A percentile compares a stretch with the other conserved stretches of the same genome.
Conservation (phyloP, 306 rosid species). For the Prunus campanulata region DNA sequence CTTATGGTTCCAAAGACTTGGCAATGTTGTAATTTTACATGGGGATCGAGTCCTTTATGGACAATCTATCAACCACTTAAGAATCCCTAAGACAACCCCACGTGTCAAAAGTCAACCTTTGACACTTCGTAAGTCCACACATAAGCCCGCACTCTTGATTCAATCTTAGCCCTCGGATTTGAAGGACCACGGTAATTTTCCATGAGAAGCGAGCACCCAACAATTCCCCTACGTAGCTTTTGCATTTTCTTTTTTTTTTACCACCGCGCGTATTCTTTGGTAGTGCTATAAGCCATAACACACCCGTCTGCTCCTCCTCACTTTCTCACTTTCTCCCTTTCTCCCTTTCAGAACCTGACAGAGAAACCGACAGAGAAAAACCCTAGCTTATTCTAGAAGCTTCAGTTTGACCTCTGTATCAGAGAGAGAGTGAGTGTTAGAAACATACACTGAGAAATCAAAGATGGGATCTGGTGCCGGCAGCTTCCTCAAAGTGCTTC, state of each 20-base stretch:
- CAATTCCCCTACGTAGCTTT: background rate
- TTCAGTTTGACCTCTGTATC: conserved; percentile 3
- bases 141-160: background rate
- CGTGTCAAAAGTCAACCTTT: background rate
- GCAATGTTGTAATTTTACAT: too few species aligned
- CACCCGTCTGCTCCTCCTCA: background rate
- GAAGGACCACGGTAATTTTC: background rate
- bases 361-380: background rate
- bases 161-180: background rate
- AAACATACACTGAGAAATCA: conserved; percentile 14
- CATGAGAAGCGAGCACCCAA: background rate
- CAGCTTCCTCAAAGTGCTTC: conserved; percentile 68
- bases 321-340: background rate
- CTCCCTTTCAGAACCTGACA: background rate
- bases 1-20: background rate
- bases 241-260: background rate
- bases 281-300: background rate
- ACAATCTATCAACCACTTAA: background rate
- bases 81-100: background rate
- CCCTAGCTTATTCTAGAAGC: conserved; percentile 16
- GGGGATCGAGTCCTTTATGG: background rate
- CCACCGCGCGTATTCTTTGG: background rate
- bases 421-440: background rate
- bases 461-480: conserved; percentile 89
- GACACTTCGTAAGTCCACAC: background rate